Evolutionary conservation across 805 yeast species (phyloP), one percentile per base, ranked within the genome.

Genomic region (Vanderwaltozyma tropicalis): DNA sequence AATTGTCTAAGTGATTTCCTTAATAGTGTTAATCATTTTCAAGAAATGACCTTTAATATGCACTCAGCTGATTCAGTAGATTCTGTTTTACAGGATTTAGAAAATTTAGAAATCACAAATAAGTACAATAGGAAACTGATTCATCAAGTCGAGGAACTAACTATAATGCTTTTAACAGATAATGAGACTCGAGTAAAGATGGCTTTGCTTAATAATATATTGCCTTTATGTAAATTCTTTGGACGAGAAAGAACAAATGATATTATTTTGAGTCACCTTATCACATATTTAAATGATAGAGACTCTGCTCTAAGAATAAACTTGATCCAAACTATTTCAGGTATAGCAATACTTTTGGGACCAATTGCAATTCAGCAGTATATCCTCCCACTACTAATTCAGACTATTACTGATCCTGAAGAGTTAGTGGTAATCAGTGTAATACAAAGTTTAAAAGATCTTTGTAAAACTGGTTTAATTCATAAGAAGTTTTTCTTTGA

Each of bases 171-270:
- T 5, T 62, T 92, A 32, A 83, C 94, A 0, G 96, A 87, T 52
- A 62, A 67, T 5, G 76, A 72, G 39, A 58, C 80, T 0, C 63
- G 66, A 35, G 95, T 88, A 0, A 76, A 81, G 41, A 71, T 83
- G 28, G 70, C 92, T 0, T 59, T 92, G 8, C 63, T 92, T 33
- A 62, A 69, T 31, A 76, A 83, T 42, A 79, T 88, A n/a, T 63
- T 81, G 7, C 83, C 87, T 0, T 57, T 92, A 3, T 85, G 96
- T 48, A 67, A 78, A 9, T 82, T 81, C 41, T 78, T 92, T 53
- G 96, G 96, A 0, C 76, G 80, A 39, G 94, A 85, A 38, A 83
- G 78, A 47, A 81, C 96, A 0, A 88, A 84, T 52, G 97, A 92
- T 54, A 67, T 92, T 29, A 77, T 92, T 17, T 61, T 92, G 33